A percentile compares a stretch with the other conserved stretches of the same genome.
These are phyloP conservation scores for Lactifluus subvellereus DNA, from an alignment of 768 basidiomycete genomes.

Conservation along the genomic window DNA sequence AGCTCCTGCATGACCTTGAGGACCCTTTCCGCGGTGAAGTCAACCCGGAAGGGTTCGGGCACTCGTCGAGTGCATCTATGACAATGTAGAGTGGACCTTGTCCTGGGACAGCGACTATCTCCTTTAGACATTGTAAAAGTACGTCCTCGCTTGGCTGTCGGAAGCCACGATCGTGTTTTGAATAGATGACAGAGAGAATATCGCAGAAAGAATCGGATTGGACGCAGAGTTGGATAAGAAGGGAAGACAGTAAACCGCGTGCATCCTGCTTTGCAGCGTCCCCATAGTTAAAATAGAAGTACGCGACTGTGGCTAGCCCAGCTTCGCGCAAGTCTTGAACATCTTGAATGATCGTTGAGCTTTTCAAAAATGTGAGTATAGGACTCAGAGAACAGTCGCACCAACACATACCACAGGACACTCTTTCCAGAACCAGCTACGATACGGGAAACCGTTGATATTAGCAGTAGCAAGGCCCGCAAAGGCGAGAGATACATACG, in stretches of 20 bases:
- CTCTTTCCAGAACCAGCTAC: not conserved
- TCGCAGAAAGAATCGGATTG: not conserved
- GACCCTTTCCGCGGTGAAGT: not conserved
- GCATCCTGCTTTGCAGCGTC: not conserved
- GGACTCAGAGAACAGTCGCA: not conserved
- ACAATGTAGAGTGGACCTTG: not conserved
- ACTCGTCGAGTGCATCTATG: not conserved
- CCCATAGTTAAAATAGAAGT: not conserved
- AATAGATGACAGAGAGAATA: not conserved
- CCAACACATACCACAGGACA: not conserved
- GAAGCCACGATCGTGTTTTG: not conserved
- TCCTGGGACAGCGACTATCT: not conserved
- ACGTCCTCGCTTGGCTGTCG: not conserved
- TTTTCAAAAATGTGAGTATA: not conserved
- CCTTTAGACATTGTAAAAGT: not conserved
- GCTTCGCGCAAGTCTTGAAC: not conserved
- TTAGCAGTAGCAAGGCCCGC: not conserved
- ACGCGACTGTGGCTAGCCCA: not conserved
- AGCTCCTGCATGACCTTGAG: not conserved
- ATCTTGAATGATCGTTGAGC: not conserved
- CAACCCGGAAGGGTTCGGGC: not conserved
- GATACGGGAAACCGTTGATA: not conserved
- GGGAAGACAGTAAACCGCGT: not conserved
- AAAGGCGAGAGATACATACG: not conserved
- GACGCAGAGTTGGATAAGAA: not conserved